These are phyloP conservation scores for Mycocentrospora acerina DNA, from an alignment of 2,329 filamentous ascomycete species.

Conservation along the genomic window DNA sequence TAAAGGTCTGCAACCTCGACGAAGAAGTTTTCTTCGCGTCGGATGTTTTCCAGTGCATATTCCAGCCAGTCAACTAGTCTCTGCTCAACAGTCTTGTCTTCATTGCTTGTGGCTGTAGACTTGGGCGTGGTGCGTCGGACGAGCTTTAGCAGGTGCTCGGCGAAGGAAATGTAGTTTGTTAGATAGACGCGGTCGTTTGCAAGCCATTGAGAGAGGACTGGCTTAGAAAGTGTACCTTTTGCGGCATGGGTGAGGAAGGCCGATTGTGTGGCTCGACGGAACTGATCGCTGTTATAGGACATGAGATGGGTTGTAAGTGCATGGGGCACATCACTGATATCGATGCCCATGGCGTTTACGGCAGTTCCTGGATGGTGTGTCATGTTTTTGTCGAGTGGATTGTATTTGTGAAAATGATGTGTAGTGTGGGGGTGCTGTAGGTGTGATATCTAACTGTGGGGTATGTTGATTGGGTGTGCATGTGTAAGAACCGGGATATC, in stretches of 20 bases:
- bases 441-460: constrained; percentile 15
- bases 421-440: constrained; percentile 11
- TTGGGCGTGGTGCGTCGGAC: constrained; percentile 8
- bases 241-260: constrained; percentile 34
- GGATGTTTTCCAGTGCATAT: constrained; percentile 33
- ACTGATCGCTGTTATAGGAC: constrained; percentile 24
- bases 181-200: constrained; percentile 39
- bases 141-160: constrained; percentile 25
- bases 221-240: constrained; percentile 32
- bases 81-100: constrained; percentile 17
- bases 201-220: constrained; percentile 35
- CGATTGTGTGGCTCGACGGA: constrained; percentile 33
- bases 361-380: constrained; percentile 22
- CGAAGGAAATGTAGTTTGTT: constrained; percentile 32
- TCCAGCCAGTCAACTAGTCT: constrained; percentile 34
- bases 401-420: constrained; percentile 12
- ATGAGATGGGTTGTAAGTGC: constrained; percentile 36
- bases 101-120: constrained; percentile 14
- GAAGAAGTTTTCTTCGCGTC: constrained; percentile 34
- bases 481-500: constrained; percentile 1
- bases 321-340: constrained; percentile 24
- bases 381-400: constrained; percentile 9
- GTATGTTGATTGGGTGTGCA: constrained; percentile 19
- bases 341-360: constrained; percentile 14
- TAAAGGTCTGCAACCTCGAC: constrained; percentile 33